Evolutionary conservation across 1,139 yeast species (phyloP).

Genomic region (Yamadazyma trypodendri): DNA sequence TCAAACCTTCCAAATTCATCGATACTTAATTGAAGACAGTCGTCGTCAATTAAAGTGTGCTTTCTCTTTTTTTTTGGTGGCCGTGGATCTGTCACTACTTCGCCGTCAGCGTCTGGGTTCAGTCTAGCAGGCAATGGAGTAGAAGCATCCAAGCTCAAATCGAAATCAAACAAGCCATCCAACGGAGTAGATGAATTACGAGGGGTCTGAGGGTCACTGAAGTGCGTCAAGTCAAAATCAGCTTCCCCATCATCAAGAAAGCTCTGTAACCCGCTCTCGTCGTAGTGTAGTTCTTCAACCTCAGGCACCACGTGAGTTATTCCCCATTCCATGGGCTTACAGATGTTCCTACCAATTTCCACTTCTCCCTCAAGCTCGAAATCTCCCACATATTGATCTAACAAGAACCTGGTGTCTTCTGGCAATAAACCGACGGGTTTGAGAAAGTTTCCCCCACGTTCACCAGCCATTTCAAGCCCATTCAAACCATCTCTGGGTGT

Average conservation of each 20-base stretch:
- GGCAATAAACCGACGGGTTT: conserved; percentile 3
- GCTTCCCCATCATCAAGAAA: neutral
- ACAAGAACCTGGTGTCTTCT: conserved; percentile 8
- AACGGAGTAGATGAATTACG: neutral
- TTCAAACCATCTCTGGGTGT: neutral
- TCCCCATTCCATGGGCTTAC: neutral
- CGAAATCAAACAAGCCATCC: conserved; percentile 1
- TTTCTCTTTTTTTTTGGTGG: neutral
- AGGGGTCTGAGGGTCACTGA: neutral
- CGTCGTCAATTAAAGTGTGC: neutral
- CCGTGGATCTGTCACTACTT: no score
- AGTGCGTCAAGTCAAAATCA: neutral
- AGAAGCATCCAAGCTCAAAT: conserved; percentile 2
- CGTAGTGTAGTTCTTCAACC: neutral
- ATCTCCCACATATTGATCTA: conserved; percentile 8
- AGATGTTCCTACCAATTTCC: conserved; percentile 3
- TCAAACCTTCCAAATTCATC: conserved; percentile 1
- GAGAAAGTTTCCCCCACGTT: neutral
- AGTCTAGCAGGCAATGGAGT: no score
- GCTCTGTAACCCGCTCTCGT: neutral
- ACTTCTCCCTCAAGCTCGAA: conserved; percentile 4
- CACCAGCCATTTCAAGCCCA: neutral
- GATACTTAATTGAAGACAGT: neutral
- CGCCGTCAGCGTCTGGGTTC: no score
- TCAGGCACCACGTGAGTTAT: neutral